A percentile compares a stretch with the other conserved stretches of the same genome.
Conservation (phyloP, 2,329 filamentous ascomycete species). For the Teratosphaeria pseudoeucalypti region DNA sequence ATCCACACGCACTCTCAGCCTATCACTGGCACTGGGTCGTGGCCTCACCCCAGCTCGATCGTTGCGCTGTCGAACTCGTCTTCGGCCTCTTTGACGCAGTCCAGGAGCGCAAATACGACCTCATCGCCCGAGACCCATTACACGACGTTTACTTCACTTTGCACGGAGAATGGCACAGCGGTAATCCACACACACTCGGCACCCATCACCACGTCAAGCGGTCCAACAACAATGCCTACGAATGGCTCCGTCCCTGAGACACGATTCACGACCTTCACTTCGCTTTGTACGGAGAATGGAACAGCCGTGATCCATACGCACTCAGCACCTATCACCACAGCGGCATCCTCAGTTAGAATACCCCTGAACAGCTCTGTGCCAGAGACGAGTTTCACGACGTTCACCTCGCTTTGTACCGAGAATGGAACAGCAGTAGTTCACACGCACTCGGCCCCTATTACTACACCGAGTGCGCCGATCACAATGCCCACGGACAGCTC, state of each 20-base stretch:
- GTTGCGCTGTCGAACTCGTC: not conserved
- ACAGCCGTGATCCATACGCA: not conserved
- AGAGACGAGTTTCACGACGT: not conserved
- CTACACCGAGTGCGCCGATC: not conserved
- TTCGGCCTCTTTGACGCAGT: not conserved
- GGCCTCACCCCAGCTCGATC: not conserved
- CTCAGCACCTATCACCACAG: not conserved
- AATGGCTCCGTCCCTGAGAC: not conserved
- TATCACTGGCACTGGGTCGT: not conserved
- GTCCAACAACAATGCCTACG: not conserved
- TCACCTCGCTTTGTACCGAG: not conserved
- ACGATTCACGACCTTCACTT: constrained; percentile 1
- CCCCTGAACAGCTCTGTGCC: not conserved
- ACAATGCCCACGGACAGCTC: not conserved
- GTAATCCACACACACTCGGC: not conserved
- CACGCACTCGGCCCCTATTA: constrained; percentile 1
- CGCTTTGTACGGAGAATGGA: not conserved
- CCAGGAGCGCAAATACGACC: not conserved
- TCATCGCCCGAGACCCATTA: not conserved
- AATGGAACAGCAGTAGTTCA: not conserved
- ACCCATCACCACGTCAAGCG: not conserved
- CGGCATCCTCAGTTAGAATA: not conserved
- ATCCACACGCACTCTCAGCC: constrained; percentile 2
- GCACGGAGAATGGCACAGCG: not conserved
- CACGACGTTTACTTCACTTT: constrained; percentile 1